These are phyloP conservation scores for Tolypocladium endophyticum DNA, from an alignment of 2,329 filamentous ascomycete genomes.

Conservation along the genomic window DNA sequence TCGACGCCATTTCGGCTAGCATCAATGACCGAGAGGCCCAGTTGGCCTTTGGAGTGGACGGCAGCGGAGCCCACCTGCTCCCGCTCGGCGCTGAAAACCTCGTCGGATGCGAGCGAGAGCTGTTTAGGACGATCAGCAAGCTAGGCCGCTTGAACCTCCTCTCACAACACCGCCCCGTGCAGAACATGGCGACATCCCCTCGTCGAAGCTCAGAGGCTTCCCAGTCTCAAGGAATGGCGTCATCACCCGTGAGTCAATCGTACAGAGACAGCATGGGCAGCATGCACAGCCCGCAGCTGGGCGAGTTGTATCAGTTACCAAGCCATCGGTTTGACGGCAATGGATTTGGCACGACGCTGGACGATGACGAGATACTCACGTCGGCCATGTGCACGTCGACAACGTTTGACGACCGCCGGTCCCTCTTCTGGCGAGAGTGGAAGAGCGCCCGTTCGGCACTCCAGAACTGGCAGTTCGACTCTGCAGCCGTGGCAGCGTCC, in stretches of 20 bases:
- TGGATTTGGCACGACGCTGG: slow-evolving; percentile 47
- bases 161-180: slow-evolving; percentile 55
- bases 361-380: slow-evolving; percentile 42
- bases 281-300: slow-evolving; percentile 15
- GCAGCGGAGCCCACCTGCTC: slow-evolving; percentile 36
- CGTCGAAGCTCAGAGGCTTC: slow-evolving; percentile 7
- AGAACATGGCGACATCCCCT: slow-evolving; percentile 17
- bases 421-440: slow-evolving; percentile 80
- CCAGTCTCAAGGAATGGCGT: slow-evolving; percentile 27
- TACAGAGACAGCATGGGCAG: slow-evolving; percentile 25
- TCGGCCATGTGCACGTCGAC: slow-evolving; percentile 30
- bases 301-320: slow-evolving; percentile 27
- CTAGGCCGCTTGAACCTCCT: slow-evolving; percentile 78
- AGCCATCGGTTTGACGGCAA: slow-evolving; percentile 56
- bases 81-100: slow-evolving; percentile 67
- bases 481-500: slow-evolving; percentile 36
- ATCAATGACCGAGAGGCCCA: slow-evolving; percentile 88
- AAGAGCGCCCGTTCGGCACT: slow-evolving; percentile 65
- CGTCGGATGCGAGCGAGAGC: slow-evolving; percentile 73
- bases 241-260: slow-evolving; percentile 29
- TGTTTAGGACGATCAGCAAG: slow-evolving; percentile 79
- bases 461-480: slow-evolving; percentile 70
- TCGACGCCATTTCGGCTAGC: slow-evolving; percentile 83
- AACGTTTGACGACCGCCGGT: slow-evolving; percentile 46
- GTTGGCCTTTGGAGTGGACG: slow-evolving; percentile 58